Evolutionary conservation across 2,329 filamentous ascomycete genomes (phyloP).

Genomic region (Aureobasidium namibiae): DNA sequence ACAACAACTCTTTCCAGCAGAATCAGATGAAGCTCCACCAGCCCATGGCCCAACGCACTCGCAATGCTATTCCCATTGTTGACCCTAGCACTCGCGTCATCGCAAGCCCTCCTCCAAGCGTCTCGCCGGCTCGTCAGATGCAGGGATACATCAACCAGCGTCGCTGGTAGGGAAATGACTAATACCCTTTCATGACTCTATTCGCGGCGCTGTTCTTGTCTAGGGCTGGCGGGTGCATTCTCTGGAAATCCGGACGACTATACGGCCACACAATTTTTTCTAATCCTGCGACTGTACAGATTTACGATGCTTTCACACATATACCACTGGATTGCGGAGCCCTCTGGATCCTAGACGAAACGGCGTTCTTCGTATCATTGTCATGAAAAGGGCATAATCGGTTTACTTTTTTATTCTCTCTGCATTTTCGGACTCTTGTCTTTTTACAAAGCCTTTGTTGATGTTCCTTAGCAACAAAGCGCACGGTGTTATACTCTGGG

Average conservation of each 20-base stretch:
- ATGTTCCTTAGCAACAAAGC: slow-evolving; percentile 11
- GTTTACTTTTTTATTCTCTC: slow-evolving; percentile 5
- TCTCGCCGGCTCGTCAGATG: slow-evolving; percentile 55
- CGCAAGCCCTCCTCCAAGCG: slow-evolving; percentile 74
- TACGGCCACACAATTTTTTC: slow-evolving; percentile 13
- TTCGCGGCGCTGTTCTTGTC: slow-evolving; percentile 13
- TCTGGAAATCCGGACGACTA: slow-evolving; percentile 12
- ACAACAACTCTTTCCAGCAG: slow-evolving; percentile 22
- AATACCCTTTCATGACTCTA: slow-evolving; percentile 14
- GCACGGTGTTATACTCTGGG: slow-evolving; percentile 12
- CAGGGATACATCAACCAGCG: slow-evolving; percentile 48
- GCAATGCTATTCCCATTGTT: slow-evolving; percentile 96
- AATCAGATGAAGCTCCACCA: slow-evolving; percentile 75
- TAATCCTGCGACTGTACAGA: slow-evolving; percentile 17
- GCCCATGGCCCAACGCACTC: slow-evolving; percentile 76
- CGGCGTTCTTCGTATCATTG: slow-evolving; percentile 13
- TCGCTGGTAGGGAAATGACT: slow-evolving; percentile 30
- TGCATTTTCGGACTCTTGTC: slow-evolving; percentile 9
- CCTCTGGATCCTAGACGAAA: slow-evolving; percentile 14
- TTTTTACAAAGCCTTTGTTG: slow-evolving; percentile 1
- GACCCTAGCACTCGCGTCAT: slow-evolving; percentile 90
- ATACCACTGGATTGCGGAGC: slow-evolving; percentile 14
- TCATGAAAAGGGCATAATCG: slow-evolving; percentile 13
- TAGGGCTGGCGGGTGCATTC: slow-evolving; percentile 19
- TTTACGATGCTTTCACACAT: slow-evolving; percentile 15